Conservation (phyloP, 1,284 basidiomycete genomes). For the Sanghuangporus sanghuang region DNA sequence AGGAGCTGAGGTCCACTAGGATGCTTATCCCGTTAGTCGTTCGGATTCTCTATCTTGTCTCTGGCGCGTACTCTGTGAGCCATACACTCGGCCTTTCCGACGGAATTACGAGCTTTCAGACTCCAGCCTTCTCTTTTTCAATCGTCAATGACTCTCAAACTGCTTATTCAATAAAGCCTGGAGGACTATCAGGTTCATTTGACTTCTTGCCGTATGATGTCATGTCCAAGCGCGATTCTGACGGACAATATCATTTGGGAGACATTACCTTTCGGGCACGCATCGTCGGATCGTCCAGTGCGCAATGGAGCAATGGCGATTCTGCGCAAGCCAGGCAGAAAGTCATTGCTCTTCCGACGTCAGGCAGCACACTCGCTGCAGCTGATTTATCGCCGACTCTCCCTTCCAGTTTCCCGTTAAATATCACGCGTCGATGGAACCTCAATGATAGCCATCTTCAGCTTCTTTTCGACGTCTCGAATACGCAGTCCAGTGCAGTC, state of each 20-base stretch:
- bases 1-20: not conserved
- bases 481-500: slow-evolving; percentile 40
- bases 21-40: not conserved
- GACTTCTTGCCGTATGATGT: slow-evolving; percentile 51
- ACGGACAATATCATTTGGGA: slow-evolving; percentile 52
- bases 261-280: slow-evolving; percentile 53
- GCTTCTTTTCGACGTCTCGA: slow-evolving; percentile 48
- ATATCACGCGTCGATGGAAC: slow-evolving; percentile 50
- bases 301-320: slow-evolving; percentile 43
- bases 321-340: slow-evolving; percentile 38
- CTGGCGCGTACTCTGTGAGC: not conserved
- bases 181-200: slow-evolving; percentile 32
- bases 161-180: slow-evolving; percentile 44
- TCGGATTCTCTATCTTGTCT: no score
- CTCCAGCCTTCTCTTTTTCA: slow-evolving; percentile 39
- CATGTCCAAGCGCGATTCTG: slow-evolving; percentile 43
- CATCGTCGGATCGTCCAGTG: slow-evolving; percentile 35
- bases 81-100: slow-evolving; percentile 38
- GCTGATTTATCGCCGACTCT: slow-evolving; percentile 47
- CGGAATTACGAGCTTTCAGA: slow-evolving; percentile 44
- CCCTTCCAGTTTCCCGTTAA: slow-evolving; percentile 39
- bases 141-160: slow-evolving; percentile 57
- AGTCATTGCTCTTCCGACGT: slow-evolving; percentile 34
- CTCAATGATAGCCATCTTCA: slow-evolving; percentile 38
- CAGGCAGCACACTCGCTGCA: slow-evolving; percentile 42